Percentiles rank a stretch among this genome's conserved stretches.
These are phyloP conservation scores for Globisporangium barbulae DNA, from an alignment of 352 stramenopile species.

Conservation along the genomic window DNA sequence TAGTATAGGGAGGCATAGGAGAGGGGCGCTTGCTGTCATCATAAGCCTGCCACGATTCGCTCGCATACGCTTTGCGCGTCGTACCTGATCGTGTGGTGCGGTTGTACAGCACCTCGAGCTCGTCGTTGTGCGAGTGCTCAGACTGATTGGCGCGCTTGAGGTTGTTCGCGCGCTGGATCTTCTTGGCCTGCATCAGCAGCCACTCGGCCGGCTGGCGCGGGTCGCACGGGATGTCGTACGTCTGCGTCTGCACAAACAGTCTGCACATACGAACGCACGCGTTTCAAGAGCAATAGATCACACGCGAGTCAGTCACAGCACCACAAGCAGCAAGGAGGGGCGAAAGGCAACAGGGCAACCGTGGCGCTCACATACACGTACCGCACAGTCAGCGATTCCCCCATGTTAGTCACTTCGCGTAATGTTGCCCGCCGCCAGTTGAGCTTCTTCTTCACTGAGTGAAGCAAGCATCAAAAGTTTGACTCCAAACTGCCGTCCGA, in stretches of 20 bases:
- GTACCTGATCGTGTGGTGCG: slow-evolving; percentile 47
- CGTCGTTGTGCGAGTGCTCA: slow-evolving; percentile 30
- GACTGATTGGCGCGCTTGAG: slow-evolving; percentile 27
- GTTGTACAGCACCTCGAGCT: slow-evolving; percentile 84
- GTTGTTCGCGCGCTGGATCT: slow-evolving; percentile 63
- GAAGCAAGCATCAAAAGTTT: not conserved
- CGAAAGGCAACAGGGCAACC: not conserved
- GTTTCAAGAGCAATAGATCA: not conserved
- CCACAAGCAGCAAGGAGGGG: not conserved
- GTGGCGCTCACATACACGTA: not conserved
- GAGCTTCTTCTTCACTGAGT: slow-evolving; percentile 10
- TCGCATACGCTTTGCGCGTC: not conserved
- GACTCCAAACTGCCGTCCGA: not conserved
- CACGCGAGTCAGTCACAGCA: slow-evolving; percentile 2
- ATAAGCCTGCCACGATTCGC: no score
- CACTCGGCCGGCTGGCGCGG: slow-evolving; percentile 63
- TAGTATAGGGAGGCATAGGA: no score
- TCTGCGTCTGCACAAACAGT: slow-evolving; percentile 76
- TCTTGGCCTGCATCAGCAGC: slow-evolving; percentile 76
- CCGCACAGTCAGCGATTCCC: slow-evolving; percentile 18
- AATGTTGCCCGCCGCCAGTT: not conserved
- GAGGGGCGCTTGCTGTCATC: no score
- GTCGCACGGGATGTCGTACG: slow-evolving; percentile 83
- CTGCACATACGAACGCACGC: slow-evolving; percentile 18
- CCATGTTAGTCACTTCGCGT: slow-evolving; percentile 5